These are phyloP conservation scores for Protomyces lactucae-debilis DNA, from an alignment of 1,139 yeast genomes.

Conservation along the genomic window DNA sequence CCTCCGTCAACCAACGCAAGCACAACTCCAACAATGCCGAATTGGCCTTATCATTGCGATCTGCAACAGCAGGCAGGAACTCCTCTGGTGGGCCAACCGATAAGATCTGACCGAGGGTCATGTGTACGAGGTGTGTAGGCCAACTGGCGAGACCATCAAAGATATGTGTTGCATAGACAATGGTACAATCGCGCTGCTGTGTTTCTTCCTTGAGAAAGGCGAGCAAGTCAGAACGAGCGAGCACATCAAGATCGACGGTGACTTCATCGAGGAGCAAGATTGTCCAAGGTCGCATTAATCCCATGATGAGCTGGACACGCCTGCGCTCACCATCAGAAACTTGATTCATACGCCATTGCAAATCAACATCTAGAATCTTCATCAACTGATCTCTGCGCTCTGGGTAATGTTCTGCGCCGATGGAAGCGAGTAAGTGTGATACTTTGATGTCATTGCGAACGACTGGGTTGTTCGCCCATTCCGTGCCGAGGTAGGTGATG, in stretches of 20 bases:
- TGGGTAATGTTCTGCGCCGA: slow-evolving; percentile 71
- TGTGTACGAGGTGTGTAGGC: slow-evolving; percentile 82
- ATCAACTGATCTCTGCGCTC: slow-evolving; percentile 74
- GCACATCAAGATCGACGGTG: slow-evolving; percentile 90
- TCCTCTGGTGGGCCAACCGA: slow-evolving; percentile 33
- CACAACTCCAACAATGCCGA: slow-evolving; percentile 42
- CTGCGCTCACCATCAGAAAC: slow-evolving; percentile 94
- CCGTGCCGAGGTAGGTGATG: slow-evolving; percentile 91
- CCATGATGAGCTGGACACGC: slow-evolving; percentile 91
- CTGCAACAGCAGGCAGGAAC: slow-evolving; percentile 4
- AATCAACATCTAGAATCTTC: slow-evolving; percentile 73
- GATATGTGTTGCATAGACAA: slow-evolving; percentile 90
- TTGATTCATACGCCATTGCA: slow-evolving; percentile 85
- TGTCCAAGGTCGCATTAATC: slow-evolving; percentile 84
- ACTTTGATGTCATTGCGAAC: slow-evolving; percentile 90
- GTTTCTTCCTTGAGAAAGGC: slow-evolving; percentile 70
- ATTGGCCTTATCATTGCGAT: slow-evolving; percentile 36
- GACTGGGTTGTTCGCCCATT: slow-evolving; percentile 91
- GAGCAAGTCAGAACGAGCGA: slow-evolving; percentile 72
- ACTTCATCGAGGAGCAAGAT: slow-evolving; percentile 83
- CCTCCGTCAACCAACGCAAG: slow-evolving; percentile 42
- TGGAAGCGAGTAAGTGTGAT: slow-evolving; percentile 64
- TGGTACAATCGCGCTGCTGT: slow-evolving; percentile 57
- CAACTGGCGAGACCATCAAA: slow-evolving; percentile 88
- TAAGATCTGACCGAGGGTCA: slow-evolving; percentile 58